phyloP scores from a whole-genome alignment of 129 eudicot genomes.

The Logfia minima region DNA sequence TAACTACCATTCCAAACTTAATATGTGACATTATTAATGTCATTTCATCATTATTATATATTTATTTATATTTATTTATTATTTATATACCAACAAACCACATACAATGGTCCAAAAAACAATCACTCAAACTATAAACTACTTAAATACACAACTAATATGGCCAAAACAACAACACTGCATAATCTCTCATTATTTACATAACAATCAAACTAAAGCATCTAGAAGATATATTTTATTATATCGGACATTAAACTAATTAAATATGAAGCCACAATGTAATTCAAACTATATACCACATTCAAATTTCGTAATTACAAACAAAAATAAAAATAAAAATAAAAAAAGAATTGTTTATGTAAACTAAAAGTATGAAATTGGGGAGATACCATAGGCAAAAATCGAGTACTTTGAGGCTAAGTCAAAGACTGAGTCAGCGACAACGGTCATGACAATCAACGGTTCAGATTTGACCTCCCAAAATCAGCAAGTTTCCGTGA shows the following conservation, averaged over 20 bases:
- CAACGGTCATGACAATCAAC: constrained; percentile 45
- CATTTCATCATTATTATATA: background rate
- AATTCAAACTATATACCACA: constrained; percentile 18
- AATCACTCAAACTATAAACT: background rate
- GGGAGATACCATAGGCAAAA: constrained; percentile 34
- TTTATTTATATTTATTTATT: background rate
- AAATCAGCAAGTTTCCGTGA: constrained; percentile 81
- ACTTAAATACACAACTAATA: background rate
- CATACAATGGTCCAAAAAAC: background rate
- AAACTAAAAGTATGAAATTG: background rate
- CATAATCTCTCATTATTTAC: background rate
- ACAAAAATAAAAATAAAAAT: background rate
- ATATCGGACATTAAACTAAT: background rate
- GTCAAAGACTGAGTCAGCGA: constrained; percentile 39
- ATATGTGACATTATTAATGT: background rate
- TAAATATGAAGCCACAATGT: constrained; percentile 9
- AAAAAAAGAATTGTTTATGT: background rate
- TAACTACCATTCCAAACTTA: background rate
- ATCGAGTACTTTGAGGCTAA: constrained; percentile 34
- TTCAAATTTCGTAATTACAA: constrained; percentile 27
- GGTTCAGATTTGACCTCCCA: constrained; percentile 56
- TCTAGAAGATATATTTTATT: background rate
- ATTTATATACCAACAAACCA: background rate
- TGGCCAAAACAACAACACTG: background rate
- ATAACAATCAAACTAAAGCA: background rate